These are phyloP conservation scores for Teunomyces cretensis DNA, from an alignment of 805 yeast species.

Conservation along the genomic window DNA sequence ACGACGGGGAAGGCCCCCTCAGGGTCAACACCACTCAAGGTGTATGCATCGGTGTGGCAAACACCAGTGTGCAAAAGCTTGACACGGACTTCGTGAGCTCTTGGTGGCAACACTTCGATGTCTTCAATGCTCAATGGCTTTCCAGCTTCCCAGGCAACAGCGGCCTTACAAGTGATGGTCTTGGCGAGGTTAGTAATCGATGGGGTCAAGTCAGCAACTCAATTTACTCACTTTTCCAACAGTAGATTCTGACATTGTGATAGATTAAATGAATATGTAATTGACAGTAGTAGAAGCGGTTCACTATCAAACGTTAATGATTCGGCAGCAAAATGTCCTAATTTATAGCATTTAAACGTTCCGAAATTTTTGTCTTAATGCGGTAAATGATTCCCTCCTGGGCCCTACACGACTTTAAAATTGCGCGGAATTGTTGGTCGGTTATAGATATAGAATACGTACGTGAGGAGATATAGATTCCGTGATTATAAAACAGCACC, in stretches of 20 bases:
- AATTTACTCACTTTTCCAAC: conserved; percentile 29
- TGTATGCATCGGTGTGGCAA: conserved; percentile 98
- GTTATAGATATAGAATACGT: no score
- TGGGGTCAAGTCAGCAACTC: no score
- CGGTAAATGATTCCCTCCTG: conserved; percentile 1
- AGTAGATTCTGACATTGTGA: conserved; percentile 18
- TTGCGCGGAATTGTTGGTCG: not conserved
- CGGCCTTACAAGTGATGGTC: conserved; percentile 87
- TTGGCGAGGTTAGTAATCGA: conserved; percentile 21
- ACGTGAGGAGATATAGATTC: not conserved
- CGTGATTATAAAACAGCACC: conserved; percentile 73
- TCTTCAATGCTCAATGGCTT: conserved; percentile 81
- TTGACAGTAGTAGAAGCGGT: not conserved
- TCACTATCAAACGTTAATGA: not conserved
- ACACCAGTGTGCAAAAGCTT: conserved; percentile 87
- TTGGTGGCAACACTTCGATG: conserved; percentile 89
- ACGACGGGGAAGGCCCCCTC: conserved; percentile 94
- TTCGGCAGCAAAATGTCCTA: not conserved
- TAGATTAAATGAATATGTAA: no score
- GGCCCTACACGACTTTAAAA: not conserved
- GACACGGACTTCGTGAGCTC: conserved; percentile 96
- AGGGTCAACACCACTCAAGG: conserved; percentile 91
- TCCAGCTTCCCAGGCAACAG: conserved; percentile 96
- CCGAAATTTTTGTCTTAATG: not conserved
- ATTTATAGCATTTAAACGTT: not conserved